These are phyloP conservation scores for Phlyctochytrium bullatum DNA, from an alignment of 192 early-diverging fungal genomes.

Conservation along the genomic window DNA sequence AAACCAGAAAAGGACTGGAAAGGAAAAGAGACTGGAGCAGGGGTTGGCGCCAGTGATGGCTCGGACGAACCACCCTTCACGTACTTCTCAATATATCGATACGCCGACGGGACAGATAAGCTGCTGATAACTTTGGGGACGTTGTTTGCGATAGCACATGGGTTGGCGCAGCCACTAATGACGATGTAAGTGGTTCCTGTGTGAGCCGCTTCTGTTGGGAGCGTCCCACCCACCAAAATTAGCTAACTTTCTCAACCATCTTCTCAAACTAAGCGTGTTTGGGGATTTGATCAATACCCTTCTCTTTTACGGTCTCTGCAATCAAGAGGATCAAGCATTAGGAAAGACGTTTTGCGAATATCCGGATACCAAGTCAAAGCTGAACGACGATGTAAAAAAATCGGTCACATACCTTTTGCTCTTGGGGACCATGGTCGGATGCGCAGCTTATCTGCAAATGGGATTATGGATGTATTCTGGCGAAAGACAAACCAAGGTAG, in stretches of 20 bases:
- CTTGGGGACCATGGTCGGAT: constrained; percentile 25
- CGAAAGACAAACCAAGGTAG: constrained; percentile 34
- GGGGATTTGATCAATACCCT: constrained; percentile 36
- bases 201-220: not conserved
- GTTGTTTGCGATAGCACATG: constrained; percentile 21
- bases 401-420: constrained; percentile 27
- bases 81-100: constrained; percentile 19
- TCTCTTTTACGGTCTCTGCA: constrained; percentile 20
- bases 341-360: not conserved
- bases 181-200: constrained; percentile 21
- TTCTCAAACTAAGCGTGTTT: constrained; percentile 19
- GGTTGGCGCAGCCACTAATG: constrained; percentile 35
- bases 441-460: constrained; percentile 35
- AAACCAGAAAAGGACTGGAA: too few species aligned
- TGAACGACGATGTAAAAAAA: constrained; percentile 19
- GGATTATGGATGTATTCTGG: constrained; percentile 31
- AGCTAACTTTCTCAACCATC: not conserved
- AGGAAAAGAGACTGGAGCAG: too few species aligned
- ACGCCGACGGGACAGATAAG: constrained; percentile 20
- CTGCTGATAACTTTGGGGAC: constrained; percentile 24
- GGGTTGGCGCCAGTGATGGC: too few species aligned
- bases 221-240: not conserved
- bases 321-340: not conserved
- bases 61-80: too few species aligned
- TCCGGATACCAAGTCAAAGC: not conserved